These are phyloP conservation scores for Apostasia ramifera DNA, from an alignment of 106 monocot species.

Conservation along the genomic window DNA sequence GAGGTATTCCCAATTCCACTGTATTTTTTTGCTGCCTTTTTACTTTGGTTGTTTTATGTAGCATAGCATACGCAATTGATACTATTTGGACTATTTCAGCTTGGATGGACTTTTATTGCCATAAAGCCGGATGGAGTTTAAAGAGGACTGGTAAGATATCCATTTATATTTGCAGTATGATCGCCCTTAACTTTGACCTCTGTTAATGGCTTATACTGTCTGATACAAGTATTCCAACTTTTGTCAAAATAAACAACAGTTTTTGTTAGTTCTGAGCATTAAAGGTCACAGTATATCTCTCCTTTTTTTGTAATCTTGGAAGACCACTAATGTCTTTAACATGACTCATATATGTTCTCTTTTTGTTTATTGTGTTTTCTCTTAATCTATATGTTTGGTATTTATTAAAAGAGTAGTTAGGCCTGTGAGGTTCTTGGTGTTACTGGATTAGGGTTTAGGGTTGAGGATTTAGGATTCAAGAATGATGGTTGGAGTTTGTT, in stretches of 20 bases:
- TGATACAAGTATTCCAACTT: background rate
- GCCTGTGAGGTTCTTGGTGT: background rate
- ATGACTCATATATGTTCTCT: background rate
- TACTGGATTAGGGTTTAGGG: too few relatives aligned
- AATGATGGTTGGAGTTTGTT: too few relatives aligned
- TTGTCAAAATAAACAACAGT: background rate
- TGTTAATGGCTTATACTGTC: background rate
- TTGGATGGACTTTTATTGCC: slow-evolving; percentile 93
- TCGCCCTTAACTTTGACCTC: background rate
- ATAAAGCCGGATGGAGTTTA: slow-evolving; percentile 99
- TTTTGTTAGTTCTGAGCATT: too few relatives aligned
- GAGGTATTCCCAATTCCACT: slow-evolving; percentile 44
- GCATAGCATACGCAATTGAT: background rate
- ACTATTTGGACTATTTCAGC: slow-evolving; percentile 22
- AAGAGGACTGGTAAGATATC: slow-evolving; percentile 77
- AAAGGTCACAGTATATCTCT: too few relatives aligned
- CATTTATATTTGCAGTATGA: background rate
- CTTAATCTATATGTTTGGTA: background rate
- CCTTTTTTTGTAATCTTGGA: too few relatives aligned
- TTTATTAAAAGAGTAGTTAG: background rate
- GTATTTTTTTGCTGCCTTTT: background rate
- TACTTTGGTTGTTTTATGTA: too few relatives aligned
- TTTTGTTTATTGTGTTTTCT: background rate
- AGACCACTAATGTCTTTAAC: too few relatives aligned
- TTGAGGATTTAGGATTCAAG: too few relatives aligned